A percentile compares a stretch with the other conserved stretches of the same genome.
These are phyloP conservation scores for Psilocybe sp. DNA, from an alignment of 768 basidiomycete species.

Conservation along the genomic window DNA sequence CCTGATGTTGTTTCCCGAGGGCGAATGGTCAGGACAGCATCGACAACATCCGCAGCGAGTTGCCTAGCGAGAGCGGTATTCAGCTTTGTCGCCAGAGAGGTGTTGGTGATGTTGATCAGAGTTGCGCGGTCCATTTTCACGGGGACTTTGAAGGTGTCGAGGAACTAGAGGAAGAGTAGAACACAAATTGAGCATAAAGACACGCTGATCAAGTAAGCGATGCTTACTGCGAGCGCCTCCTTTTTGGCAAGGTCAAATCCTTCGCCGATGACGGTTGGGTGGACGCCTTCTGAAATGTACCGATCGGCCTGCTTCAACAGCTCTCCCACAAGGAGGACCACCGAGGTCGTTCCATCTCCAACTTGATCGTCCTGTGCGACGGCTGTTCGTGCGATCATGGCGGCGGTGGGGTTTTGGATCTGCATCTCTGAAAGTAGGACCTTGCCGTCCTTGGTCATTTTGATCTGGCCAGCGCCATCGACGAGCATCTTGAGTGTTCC, in stretches of 20 bases:
- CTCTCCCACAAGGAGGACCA: conserved; percentile 93
- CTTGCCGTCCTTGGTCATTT: conserved; percentile 99
- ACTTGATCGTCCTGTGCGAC: conserved; percentile 99
- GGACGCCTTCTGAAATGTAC: conserved; percentile 96
- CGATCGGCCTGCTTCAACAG: conserved; percentile 97
- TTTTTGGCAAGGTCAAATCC: conserved; percentile 99
- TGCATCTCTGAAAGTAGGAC: conserved; percentile 99
- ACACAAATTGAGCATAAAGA: conserved; percentile 6
- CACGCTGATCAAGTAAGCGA: neutral
- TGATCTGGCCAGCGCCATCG: conserved; percentile 96
- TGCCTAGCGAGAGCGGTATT: conserved; percentile 78
- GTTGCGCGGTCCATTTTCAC: conserved; percentile 83
- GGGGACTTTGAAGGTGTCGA: conserved; percentile 84
- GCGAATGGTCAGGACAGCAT: conserved; percentile 88
- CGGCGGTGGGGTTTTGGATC: conserved; percentile 98
- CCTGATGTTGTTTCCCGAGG: conserved; percentile 64
- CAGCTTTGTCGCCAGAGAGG: conserved; percentile 95
- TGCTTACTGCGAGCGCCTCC: conserved; percentile 78
- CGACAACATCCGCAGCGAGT: conserved; percentile 90
- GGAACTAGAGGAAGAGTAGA: conserved; percentile 57
- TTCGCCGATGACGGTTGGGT: conserved; percentile 92
- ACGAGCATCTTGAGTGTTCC: conserved; percentile 99
- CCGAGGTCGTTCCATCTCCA: conserved; percentile 97
- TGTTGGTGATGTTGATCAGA: conserved; percentile 89
- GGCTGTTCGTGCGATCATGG: conserved; percentile 98